A percentile compares a stretch with the other conserved stretches of the same genome.
These are phyloP conservation scores for Fraxinus angustifolia DNA, from an alignment of 305 asterid species.

Conservation along the genomic window DNA sequence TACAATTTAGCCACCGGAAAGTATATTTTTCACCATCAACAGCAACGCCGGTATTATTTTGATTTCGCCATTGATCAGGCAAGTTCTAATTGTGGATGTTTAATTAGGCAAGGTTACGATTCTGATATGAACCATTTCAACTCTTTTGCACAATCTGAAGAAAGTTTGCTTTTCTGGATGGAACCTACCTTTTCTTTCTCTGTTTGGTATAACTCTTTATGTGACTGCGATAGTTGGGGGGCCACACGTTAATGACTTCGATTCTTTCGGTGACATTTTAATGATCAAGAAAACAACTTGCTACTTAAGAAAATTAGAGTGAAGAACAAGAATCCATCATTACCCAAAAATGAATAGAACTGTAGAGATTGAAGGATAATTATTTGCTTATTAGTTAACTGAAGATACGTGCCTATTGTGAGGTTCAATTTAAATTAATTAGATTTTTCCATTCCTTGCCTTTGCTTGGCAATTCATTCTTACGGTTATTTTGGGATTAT, in stretches of 20 bases:
- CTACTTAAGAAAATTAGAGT: not conserved
- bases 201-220: not conserved
- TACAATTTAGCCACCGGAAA: conserved; percentile 55
- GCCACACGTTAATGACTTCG: not conserved
- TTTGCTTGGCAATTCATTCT: not conserved
- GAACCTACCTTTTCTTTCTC: conserved; percentile 2
- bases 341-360: not conserved
- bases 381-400: not conserved
- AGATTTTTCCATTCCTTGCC: not conserved
- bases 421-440: not conserved
- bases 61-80: conserved; percentile 90
- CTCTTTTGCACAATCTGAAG: not conserved
- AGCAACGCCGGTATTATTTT: conserved; percentile 43
- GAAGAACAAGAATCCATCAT: not conserved
- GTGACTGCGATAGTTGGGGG: not conserved
- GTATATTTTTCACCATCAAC: conserved; percentile 33
- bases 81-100: conserved; percentile 21
- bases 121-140: not conserved
- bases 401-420: not conserved
- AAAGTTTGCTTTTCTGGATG: not conserved
- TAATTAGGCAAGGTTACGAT: not conserved
- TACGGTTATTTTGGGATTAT: not conserved
- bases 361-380: not conserved
- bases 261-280: not conserved
- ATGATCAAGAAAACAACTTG: not conserved